Percentiles rank a stretch among this genome's conserved stretches.
phyloP scores from a whole-genome alignment of 768 basidiomycete genomes.

The Lentinus brumalis region DNA sequence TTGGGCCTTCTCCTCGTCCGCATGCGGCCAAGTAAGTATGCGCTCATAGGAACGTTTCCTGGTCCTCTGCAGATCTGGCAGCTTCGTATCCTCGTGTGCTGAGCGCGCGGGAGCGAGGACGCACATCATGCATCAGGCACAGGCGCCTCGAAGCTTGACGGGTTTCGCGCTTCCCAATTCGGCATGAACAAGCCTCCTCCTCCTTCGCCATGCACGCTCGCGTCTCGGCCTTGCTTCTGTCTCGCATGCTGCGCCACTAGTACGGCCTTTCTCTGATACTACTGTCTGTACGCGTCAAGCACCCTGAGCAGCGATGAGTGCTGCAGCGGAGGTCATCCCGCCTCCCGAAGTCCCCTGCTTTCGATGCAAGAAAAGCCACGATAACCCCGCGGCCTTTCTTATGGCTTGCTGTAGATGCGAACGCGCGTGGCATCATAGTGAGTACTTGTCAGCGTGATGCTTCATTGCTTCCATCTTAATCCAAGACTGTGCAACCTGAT shows the following conservation, averaged over 20 bases:
- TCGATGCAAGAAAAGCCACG: constrained; percentile 13
- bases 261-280: background rate
- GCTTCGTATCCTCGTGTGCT: too few relatives aligned
- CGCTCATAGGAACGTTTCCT: too few relatives aligned
- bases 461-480: background rate
- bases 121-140: too few relatives aligned
- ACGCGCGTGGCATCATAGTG: constrained; percentile 23
- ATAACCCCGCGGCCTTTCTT: constrained; percentile 14
- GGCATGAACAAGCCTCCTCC: background rate
- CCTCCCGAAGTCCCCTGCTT: constrained; percentile 8
- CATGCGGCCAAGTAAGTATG: too few relatives aligned
- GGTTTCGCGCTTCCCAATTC: background rate
- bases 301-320: background rate
- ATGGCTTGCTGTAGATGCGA: constrained; percentile 19
- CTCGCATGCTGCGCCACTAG: background rate
- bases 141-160: background rate
- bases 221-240: background rate
- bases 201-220: background rate
- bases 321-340: background rate
- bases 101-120: too few relatives aligned
- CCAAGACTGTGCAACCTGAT: too few relatives aligned
- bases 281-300: background rate
- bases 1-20: background rate
- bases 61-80: too few relatives aligned
- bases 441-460: background rate